phyloP scores from a whole-genome alignment of 2,329 filamentous ascomycete genomes.

The Ophidiomyces ophidiicola region DNA sequence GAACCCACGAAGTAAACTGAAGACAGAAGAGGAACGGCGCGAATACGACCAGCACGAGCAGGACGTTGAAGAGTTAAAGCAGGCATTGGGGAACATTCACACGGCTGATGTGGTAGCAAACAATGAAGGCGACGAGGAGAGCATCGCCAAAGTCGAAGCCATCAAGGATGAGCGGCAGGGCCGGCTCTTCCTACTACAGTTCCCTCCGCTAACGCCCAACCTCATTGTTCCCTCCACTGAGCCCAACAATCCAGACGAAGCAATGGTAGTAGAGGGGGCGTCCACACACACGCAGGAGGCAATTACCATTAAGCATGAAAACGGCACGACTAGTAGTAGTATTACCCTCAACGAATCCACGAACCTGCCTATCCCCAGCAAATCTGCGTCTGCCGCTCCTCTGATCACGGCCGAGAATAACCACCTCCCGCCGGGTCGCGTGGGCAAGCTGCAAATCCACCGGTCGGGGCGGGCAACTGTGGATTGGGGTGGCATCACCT shows the following conservation, averaged over 20 bases:
- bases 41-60: conserved; percentile 32
- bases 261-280: neutral
- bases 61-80: conserved; percentile 31
- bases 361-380: conserved; percentile 8
- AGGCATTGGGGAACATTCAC: conserved; percentile 22
- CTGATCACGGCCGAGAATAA: conserved; percentile 32
- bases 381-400: conserved; percentile 17
- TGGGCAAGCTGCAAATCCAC: conserved; percentile 51
- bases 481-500: conserved; percentile 50
- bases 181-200: conserved; percentile 51
- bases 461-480: conserved; percentile 49
- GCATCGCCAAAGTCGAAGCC: conserved; percentile 19
- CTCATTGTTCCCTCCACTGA: conserved; percentile 32
- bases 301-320: conserved; percentile 12
- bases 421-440: conserved; percentile 41
- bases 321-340: conserved; percentile 4
- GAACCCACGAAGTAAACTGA: conserved; percentile 27
- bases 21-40: conserved; percentile 32
- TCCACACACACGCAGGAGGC: conserved; percentile 5
- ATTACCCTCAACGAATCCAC: conserved; percentile 7
- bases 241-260: conserved; percentile 17
- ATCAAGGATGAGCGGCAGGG: conserved; percentile 37
- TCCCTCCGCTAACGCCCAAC: conserved; percentile 50
- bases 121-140: conserved; percentile 17
- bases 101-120: conserved; percentile 10